Percentiles rank a stretch among this genome's conserved stretches.
Evolutionary conservation across 1,139 yeast genomes (phyloP).

Genomic region (Geotrichum reessii): DNA sequence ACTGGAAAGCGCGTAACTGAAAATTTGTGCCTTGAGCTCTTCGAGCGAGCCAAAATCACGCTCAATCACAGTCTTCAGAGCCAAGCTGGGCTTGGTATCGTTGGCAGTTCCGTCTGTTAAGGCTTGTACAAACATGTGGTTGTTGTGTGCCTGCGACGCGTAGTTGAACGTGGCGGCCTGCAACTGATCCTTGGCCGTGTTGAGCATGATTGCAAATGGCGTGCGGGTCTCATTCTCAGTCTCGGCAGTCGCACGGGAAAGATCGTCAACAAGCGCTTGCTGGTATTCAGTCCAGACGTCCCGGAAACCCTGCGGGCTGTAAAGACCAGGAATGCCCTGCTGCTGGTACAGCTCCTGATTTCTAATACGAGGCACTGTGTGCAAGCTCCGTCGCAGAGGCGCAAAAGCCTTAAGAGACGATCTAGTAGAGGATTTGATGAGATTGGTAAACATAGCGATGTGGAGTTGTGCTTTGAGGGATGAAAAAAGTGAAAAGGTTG

Average conservation of each 20-base stretch:
- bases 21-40: conserved; percentile 48
- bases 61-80: conserved; percentile 33
- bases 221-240: conserved; percentile 72
- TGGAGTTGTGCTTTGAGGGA: not conserved
- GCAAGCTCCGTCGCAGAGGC: conserved; percentile 37
- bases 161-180: conserved; percentile 71
- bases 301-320: conserved; percentile 61
- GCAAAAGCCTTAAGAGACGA: not conserved
- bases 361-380: conserved; percentile 58
- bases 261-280: conserved; percentile 55
- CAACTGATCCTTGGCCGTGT: conserved; percentile 64
- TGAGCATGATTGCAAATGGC: conserved; percentile 70
- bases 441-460: not conserved
- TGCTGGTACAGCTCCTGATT: conserved; percentile 39
- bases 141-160: conserved; percentile 90
- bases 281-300: conserved; percentile 82
- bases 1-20: conserved; percentile 50
- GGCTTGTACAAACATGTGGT: conserved; percentile 81
- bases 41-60: conserved; percentile 44
- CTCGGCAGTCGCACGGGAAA: conserved; percentile 60
- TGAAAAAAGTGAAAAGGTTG: not conserved
- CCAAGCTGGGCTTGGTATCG: conserved; percentile 33
- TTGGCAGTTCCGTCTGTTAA: conserved; percentile 35
- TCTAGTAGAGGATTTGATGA: not conserved
- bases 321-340: conserved; percentile 67